Percentiles rank a stretch among this genome's conserved stretches.
phyloP scores from a whole-genome alignment of 768 basidiomycete species.

The Hygrophorus pudorinus region DNA sequence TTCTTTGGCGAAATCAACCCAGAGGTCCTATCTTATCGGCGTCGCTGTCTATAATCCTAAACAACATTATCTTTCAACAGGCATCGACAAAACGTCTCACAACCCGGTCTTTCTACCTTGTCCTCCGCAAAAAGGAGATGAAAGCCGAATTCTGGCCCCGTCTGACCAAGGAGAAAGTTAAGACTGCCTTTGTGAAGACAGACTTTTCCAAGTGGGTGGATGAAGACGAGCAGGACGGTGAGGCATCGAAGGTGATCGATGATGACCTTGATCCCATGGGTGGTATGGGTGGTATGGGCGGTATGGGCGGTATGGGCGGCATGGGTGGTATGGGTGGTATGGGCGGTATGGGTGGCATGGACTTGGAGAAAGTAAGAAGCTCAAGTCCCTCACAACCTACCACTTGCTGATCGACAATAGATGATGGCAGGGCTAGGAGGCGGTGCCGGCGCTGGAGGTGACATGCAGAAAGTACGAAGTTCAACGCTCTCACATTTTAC shows the following conservation, averaged over 20 bases:
- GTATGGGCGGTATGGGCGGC: conserved; percentile 15
- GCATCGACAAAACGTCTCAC: conserved; percentile 50
- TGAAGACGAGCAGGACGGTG: conserved; percentile 90
- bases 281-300: conserved; percentile 13
- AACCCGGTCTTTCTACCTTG: conserved; percentile 54
- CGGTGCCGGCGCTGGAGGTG: background rate
- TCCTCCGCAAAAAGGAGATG: conserved; percentile 74
- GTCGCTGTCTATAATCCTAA: background rate
- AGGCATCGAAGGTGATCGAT: conserved; percentile 29
- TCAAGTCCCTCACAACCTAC: background rate
- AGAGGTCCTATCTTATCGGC: conserved; percentile 52
- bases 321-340: conserved; percentile 16
- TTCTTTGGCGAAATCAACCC: conserved; percentile 68
- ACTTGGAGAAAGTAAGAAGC: background rate
- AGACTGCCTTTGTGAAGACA: conserved; percentile 79
- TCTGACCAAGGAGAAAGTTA: conserved; percentile 80
- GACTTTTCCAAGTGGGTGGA: conserved; percentile 96
- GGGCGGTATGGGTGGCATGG: conserved; percentile 7
- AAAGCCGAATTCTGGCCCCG: conserved; percentile 86
- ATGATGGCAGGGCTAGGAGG: conserved; percentile 1
- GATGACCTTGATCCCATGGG: conserved; percentile 43
- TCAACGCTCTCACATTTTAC: too few species aligned
- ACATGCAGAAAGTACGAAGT: too few species aligned
- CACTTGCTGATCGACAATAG: background rate
- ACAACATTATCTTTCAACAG: conserved; percentile 19